phyloP scores from a whole-genome alignment of 2,329 filamentous ascomycete genomes.

The Aspergillus tamarii region DNA sequence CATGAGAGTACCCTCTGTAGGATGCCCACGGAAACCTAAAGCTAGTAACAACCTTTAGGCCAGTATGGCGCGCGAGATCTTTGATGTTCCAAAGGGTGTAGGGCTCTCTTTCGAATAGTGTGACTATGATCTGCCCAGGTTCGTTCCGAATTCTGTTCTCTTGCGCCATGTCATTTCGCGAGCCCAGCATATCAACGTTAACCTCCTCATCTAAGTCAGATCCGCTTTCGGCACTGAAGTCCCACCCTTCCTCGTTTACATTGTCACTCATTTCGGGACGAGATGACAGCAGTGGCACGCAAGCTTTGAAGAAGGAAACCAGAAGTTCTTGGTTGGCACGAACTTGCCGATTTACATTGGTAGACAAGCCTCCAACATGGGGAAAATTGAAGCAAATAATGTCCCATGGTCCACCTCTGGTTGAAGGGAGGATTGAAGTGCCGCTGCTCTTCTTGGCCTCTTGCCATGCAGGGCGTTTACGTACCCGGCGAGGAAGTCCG shows the following conservation, averaged over 20 bases:
- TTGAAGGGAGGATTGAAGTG: constrained; percentile 3
- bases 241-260: constrained; percentile 30
- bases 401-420: constrained; percentile 60
- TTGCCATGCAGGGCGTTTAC: constrained; percentile 35
- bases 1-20: constrained; percentile 53
- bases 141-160: constrained; percentile 27
- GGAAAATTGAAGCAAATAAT: constrained; percentile 95
- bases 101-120: constrained; percentile 89
- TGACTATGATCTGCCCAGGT: constrained; percentile 71
- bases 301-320: constrained; percentile 52
- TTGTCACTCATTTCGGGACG: constrained; percentile 27
- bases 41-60: constrained; percentile 50
- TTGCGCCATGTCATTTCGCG: constrained; percentile 2
- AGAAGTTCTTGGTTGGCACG: constrained; percentile 76
- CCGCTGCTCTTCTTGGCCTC: constrained; percentile 11
- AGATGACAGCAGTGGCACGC: constrained; percentile 44
- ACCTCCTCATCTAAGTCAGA: constrained; percentile 24
- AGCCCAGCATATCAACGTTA: constrained; percentile 13
- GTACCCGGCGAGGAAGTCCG: constrained; percentile 36
- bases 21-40: constrained; percentile 53
- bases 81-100: constrained; percentile 95
- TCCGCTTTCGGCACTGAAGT: constrained; percentile 24
- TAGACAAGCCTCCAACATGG: constrained; percentile 88
- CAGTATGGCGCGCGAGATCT: constrained; percentile 76
- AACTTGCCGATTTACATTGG: constrained; percentile 92